phyloP scores from a whole-genome alignment of 768 basidiomycete species.

The Nidularia pulvinata region DNA sequence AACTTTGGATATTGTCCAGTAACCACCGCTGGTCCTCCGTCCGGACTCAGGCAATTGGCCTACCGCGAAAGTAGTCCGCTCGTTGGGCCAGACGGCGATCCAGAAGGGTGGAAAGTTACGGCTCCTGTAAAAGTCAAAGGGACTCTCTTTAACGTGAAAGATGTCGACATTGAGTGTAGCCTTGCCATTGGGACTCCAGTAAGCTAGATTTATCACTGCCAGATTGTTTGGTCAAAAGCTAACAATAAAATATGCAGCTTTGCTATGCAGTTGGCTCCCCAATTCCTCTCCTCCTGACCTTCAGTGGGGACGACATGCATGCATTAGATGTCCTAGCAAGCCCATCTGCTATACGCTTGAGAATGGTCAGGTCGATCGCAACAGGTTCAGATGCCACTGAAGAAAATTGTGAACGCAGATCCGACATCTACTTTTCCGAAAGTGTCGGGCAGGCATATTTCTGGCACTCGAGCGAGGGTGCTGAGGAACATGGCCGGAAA shows the following conservation, averaged over 20 bases:
- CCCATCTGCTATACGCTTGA: conserved; percentile 35
- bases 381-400: conserved; percentile 47
- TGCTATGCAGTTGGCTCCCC: conserved; percentile 49
- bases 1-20: conserved; percentile 28
- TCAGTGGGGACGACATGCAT: conserved; percentile 40
- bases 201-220: conserved; percentile 6
- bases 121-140: conserved; percentile 22
- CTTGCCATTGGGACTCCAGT: conserved; percentile 51
- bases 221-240: background rate
- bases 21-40: conserved; percentile 30
- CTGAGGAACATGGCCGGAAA: conserved; percentile 24
- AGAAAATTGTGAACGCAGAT: conserved; percentile 30
- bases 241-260: conserved; percentile 26
- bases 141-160: conserved; percentile 25
- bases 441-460: conserved; percentile 42
- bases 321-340: conserved; percentile 48
- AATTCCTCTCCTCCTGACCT: conserved; percentile 47
- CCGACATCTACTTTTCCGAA: conserved; percentile 45
- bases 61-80: conserved; percentile 27
- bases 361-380: conserved; percentile 43
- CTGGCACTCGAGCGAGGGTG: conserved; percentile 40
- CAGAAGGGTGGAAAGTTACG: conserved; percentile 33
- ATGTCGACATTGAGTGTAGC: conserved; percentile 35
- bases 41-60: conserved; percentile 27
- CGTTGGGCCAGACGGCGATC: conserved; percentile 32